Evolutionary conservation across 2,329 filamentous ascomycete species (phyloP).

Genomic region (Chrysoporthe puriensis): DNA sequence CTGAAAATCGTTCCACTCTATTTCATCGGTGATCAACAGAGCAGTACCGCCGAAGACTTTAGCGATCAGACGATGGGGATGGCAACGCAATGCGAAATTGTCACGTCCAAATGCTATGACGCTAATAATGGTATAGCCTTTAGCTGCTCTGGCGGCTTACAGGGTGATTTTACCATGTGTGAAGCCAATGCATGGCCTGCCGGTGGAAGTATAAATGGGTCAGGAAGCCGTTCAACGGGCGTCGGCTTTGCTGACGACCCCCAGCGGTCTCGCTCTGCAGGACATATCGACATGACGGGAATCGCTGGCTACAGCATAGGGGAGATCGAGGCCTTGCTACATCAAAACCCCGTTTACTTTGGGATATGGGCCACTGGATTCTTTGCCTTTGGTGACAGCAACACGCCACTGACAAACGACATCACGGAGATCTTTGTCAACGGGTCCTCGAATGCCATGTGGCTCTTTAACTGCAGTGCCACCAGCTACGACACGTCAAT

Average conservation of each 20-base stretch:
- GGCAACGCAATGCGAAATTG: not conserved
- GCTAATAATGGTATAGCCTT: not conserved
- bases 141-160: conserved; percentile 6
- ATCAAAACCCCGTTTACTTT: conserved; percentile 3
- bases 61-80: conserved; percentile 1
- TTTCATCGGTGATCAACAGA: conserved; percentile 1
- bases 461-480: conserved; percentile 9
- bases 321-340: not conserved
- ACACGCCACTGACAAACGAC: not conserved
- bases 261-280: conserved; percentile 1
- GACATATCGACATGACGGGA: not conserved
- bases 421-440: not conserved
- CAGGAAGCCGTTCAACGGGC: not conserved
- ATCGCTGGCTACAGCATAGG: not conserved
- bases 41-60: not conserved
- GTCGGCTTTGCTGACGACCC: conserved; percentile 13
- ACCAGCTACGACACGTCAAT: conserved; percentile 6
- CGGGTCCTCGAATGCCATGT: conserved; percentile 2
- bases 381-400: not conserved
- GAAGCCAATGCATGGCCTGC: not conserved
- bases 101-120: conserved; percentile 5
- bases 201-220: not conserved
- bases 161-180: conserved; percentile 2
- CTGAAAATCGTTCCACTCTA: not conserved
- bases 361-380: conserved; percentile 6